Conservation (phyloP, 73 alveolate genomes). For the Paramecium sexaurelia region DNA sequence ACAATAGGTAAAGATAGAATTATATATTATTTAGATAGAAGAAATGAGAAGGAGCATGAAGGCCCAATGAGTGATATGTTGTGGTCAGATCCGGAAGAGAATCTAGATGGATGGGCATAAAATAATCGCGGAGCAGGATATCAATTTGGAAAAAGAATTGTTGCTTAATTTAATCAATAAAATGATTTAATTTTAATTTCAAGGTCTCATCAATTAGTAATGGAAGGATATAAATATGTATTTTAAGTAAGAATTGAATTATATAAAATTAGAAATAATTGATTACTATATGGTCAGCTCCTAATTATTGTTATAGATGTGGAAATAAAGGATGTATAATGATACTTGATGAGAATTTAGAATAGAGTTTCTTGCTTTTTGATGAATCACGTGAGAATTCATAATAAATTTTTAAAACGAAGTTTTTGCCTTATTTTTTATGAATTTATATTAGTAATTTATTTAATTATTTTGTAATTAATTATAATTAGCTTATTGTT, state of each 20-base stretch:
- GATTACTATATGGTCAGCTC: constrained; percentile 93
- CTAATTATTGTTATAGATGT: constrained; percentile 87
- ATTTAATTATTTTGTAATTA: not conserved
- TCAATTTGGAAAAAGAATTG: constrained; percentile 90
- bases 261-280: constrained; percentile 90
- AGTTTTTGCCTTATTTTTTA: constrained; percentile 63
- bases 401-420: not conserved
- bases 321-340: not conserved
- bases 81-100: constrained; percentile 97
- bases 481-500: not conserved
- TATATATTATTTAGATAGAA: constrained; percentile 72
- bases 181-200: constrained; percentile 83
- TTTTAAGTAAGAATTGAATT: constrained; percentile 46
- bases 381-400: constrained; percentile 38
- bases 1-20: constrained; percentile 55
- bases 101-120: constrained; percentile 87
- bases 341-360: constrained; percentile 37
- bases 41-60: constrained; percentile 88
- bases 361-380: constrained; percentile 71
- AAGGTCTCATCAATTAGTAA: constrained; percentile 93
- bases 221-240: constrained; percentile 90
- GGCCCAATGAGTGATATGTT: constrained; percentile 95
- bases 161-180: constrained; percentile 86
- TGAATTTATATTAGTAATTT: constrained; percentile 8
- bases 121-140: constrained; percentile 93